These are phyloP conservation scores for Backusella macrospora DNA, from an alignment of 192 early-diverging fungal genomes.

Conservation along the genomic window DNA sequence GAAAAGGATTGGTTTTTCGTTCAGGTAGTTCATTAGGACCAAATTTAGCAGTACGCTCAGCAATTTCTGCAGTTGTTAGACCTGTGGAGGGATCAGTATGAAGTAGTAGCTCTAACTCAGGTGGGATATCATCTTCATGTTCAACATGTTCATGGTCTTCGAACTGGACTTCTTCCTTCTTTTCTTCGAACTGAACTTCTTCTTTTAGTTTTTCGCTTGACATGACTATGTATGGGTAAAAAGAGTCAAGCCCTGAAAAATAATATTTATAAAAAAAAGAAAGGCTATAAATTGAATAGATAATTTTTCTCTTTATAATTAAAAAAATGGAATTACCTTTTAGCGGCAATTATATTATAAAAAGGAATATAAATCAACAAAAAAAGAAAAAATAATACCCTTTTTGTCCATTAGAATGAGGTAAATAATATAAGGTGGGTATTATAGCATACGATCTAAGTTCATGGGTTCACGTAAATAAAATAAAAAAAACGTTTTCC, in stretches of 20 bases:
- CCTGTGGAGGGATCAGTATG: conserved; percentile 82
- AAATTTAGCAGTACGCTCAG: conserved; percentile 68
- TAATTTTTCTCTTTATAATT: conserved; percentile 10
- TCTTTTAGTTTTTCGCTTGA: conserved; percentile 21
- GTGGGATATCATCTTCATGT: conserved; percentile 73
- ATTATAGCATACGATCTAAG: background rate
- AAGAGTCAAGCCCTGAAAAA: conserved; percentile 8
- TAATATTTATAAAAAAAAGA: conserved; percentile 10
- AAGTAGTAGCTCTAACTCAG: conserved; percentile 76
- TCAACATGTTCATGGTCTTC: conserved; percentile 74
- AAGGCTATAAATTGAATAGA: background rate
- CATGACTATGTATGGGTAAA: conserved; percentile 13
- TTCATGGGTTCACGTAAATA: conserved; percentile 17
- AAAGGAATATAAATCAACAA: conserved; percentile 6
- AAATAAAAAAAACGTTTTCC: background rate
- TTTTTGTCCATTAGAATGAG: conserved; percentile 3
- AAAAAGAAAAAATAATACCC: conserved; percentile 29
- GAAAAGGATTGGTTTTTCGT: conserved; percentile 76
- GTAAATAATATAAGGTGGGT: background rate
- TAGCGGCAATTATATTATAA: conserved; percentile 7
- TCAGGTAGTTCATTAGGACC: conserved; percentile 83
- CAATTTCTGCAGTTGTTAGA: conserved; percentile 68
- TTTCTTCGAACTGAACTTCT: conserved; percentile 60
- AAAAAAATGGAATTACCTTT: conserved; percentile 7
- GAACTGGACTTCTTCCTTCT: conserved; percentile 57